phyloP scores from a whole-genome alignment of 108 stramenopile species.

The Fistulifera pelliculosa region DNA sequence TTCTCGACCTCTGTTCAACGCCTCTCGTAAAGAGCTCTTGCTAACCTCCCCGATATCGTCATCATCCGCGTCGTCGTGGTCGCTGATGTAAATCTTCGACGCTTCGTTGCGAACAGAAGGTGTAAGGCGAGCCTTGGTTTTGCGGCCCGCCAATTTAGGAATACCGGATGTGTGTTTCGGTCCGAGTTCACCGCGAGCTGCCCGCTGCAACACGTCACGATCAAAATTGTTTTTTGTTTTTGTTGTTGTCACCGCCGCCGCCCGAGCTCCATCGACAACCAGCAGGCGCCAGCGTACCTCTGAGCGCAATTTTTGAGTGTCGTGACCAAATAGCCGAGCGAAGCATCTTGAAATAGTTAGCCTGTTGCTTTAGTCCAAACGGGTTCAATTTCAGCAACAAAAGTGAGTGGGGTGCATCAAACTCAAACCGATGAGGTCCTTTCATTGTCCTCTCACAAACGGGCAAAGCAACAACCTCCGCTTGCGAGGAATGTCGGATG shows the following conservation, averaged over 20 bases:
- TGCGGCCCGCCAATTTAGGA: constrained; percentile 53
- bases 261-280: too few species aligned
- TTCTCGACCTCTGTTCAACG: background rate
- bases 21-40: background rate
- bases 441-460: too few species aligned
- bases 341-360: background rate
- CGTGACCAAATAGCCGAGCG: background rate
- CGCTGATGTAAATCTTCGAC: constrained; percentile 9
- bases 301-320: background rate
- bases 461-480: too few species aligned
- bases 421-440: too few species aligned
- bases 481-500: too few species aligned
- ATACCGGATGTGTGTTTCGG: constrained; percentile 46
- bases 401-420: too few species aligned
- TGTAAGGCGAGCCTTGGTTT: constrained; percentile 23
- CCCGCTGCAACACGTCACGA: constrained; percentile 24
- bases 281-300: too few species aligned
- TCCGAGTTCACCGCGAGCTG: constrained; percentile 30
- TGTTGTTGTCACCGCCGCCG: constrained; percentile 9
- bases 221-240: constrained; percentile 27
- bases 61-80: constrained; percentile 16
- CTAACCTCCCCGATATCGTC: constrained; percentile 4
- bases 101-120: constrained; percentile 10
- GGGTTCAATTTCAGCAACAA: too few species aligned
- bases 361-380: too few species aligned